These are phyloP conservation scores for Aspergillus sp. DNA, from an alignment of 2,329 filamentous ascomycete species.

Conservation along the genomic window DNA sequence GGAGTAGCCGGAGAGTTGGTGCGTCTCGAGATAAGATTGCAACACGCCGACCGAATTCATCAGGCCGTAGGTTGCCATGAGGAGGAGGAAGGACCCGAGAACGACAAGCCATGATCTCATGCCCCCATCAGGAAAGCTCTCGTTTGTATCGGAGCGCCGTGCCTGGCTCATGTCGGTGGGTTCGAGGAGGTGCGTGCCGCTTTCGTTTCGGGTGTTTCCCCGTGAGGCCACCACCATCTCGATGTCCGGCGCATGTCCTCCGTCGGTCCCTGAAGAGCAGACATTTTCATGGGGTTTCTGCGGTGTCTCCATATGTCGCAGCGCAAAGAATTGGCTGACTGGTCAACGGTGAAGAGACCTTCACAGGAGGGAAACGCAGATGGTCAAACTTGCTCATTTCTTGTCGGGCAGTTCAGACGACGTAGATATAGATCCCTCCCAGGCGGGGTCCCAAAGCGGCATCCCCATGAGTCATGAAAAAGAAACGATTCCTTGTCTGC, in stretches of 20 bases:
- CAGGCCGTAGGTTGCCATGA: slow-evolving; percentile 45
- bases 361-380: no score
- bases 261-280: neutral
- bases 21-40: slow-evolving; percentile 45
- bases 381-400: no score
- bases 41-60: slow-evolving; percentile 52
- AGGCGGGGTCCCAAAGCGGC: no score
- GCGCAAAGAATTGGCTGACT: no score
- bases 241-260: neutral
- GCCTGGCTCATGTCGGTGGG: neutral
- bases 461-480: no score
- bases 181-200: neutral
- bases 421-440: no score
- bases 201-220: neutral
- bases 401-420: no score
- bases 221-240: neutral
- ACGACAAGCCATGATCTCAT: slow-evolving; percentile 36
- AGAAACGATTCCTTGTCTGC: no score
- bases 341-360: no score
- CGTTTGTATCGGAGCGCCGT: neutral
- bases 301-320: neutral
- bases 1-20: slow-evolving; percentile 46
- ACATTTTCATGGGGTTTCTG: neutral
- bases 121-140: slow-evolving; percentile 33
- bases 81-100: slow-evolving; percentile 34